Base-by-base conservation (phyloP, 2,329 filamentous ascomycete species). In the Fusarium floridanum region DNA sequence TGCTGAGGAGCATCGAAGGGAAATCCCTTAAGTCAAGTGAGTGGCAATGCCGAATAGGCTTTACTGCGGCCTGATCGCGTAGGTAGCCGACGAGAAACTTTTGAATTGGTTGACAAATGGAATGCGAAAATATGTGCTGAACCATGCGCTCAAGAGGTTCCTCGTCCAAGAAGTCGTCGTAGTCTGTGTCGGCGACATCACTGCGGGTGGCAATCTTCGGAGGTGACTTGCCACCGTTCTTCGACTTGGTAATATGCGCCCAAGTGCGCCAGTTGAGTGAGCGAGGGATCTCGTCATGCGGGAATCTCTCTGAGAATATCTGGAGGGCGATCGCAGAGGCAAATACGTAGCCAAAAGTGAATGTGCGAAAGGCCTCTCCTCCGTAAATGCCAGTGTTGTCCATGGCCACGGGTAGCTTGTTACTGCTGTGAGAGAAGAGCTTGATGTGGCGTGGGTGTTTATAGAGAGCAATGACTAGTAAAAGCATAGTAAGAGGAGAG, bases 71-170 rank as follows among this genome's bases (percentile, higher is more conserved):
- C 61, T 75, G 69, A 12, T 74, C 50, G 50, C 66, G 69, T 60
- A 75, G 36, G 39, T 67, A 71, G 69, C 27, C 36, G 63, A 75
- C 64, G 10, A 75, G 34, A 65, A 34, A 14, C 48, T 62, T 68
- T 64, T 67, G 72, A 56, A 66, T 41, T 17, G 57, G 69, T 39
- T 37, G 72, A 61, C 69, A 55, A 22, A 68, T 56, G 72, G 72
- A 75, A 75, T 75, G 72, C 60, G 72, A 64, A 65, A 70, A 64
- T 20, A 73, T 5, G n/a, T 70, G 41, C 34, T 65, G 32, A 5
- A 68, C 50, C 4, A 63, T 22, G 17, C 48, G 50, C 50, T 75
- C 72, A 20, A 70, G 50, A 27, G 43, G 27, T 36, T 75, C 70
- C 41, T 71, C 69, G 22, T 75, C 72, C 17, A 59, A 41, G 53